A percentile compares a stretch with the other conserved stretches of the same genome.
Evolutionary conservation across 257 asterid genomes (phyloP).

Genomic region (Pogostemon cablin): DNA sequence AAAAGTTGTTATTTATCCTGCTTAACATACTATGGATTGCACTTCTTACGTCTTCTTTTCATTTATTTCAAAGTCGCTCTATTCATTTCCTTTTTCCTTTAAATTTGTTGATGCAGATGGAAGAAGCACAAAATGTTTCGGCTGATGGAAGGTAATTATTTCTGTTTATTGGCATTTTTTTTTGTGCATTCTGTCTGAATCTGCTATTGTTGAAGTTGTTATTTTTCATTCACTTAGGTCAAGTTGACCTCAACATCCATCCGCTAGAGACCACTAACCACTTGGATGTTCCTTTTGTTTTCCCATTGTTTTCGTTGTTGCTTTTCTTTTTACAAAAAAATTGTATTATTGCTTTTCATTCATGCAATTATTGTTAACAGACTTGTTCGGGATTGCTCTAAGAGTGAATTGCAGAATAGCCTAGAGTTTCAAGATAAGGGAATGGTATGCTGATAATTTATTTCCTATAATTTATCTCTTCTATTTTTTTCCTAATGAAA

Average conservation of each 20-base stretch:
- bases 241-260: neutral
- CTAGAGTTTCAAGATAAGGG: conserved; percentile 38
- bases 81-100: conserved; percentile 18
- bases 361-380: conserved; percentile 46
- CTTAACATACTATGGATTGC: neutral
- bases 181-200: neutral
- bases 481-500: conserved; percentile 15
- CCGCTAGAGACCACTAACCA: neutral
- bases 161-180: conserved; percentile 16
- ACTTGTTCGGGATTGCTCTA: conserved; percentile 41
- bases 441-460: conserved; percentile 48
- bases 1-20: conserved; percentile 2
- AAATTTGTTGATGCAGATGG: conserved; percentile 36
- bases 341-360: neutral
- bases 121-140: conserved; percentile 29
- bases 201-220: conserved; percentile 18
- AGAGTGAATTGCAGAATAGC: conserved; percentile 34
- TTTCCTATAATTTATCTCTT: conserved; percentile 9
- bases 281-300: conserved; percentile 13
- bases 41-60: neutral
- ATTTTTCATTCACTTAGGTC: conserved; percentile 21
- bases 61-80: conserved; percentile 15
- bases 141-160: conserved; percentile 41
- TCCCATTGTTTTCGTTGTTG: conserved; percentile 16
- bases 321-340: neutral